Base-by-base conservation (phyloP, 2,329 filamentous ascomycete genomes). In the Sporothrix curviconia region DNA sequence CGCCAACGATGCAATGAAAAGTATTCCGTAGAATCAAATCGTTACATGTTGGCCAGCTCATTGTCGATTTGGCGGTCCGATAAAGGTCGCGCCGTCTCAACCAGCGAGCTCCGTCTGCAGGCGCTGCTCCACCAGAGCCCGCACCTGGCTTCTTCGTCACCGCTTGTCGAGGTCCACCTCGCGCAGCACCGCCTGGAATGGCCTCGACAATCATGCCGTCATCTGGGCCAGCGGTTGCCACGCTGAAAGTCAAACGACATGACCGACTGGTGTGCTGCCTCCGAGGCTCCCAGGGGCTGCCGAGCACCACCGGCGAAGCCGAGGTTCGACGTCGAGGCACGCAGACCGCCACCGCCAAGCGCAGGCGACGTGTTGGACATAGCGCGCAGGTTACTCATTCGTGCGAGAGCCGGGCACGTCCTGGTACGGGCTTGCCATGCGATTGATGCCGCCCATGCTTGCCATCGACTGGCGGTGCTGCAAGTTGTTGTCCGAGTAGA, bases 91-190 rank as follows among this genome's bases (percentile, higher is more conserved):
- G 85, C 71, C 90, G 86, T 72, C 96, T 92, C n/a, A n/a, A 22
- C 91, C 92, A 0, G 82, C 79, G 58, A 97, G 79, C 70, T 96
- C 91, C 4, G 89, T 92, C 75, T 96, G 92, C 61, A 99, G 74
- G 66, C 92, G 83, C 76, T 96, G 91, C 75, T 99, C 94, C 12
- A 96, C 91, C 44, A 97, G 80, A 3, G 89, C 92, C 52, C 89
- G 82, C 57, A 94, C 87, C 75, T 97, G 92, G n/a, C 77, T 99
- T 99, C 84, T 97, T 99, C 7, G 94, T 99, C 49, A 97, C 90
- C n/a, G 82, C n/a, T n/a, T 92, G 70, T 99, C 94, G 42, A 99
- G 78, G 71, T 99, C 92, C 0, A 96, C 91, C 67, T 96, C 92
- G 15, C 79, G 75, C 61, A 99, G 77, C 65, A 94, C 94, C 52